A percentile compares a stretch with the other conserved stretches of the same genome.
These are phyloP conservation scores for Ulota crispa DNA, from an alignment of 225 moss, liverwort and hornwort species.

Conservation along the genomic window DNA sequence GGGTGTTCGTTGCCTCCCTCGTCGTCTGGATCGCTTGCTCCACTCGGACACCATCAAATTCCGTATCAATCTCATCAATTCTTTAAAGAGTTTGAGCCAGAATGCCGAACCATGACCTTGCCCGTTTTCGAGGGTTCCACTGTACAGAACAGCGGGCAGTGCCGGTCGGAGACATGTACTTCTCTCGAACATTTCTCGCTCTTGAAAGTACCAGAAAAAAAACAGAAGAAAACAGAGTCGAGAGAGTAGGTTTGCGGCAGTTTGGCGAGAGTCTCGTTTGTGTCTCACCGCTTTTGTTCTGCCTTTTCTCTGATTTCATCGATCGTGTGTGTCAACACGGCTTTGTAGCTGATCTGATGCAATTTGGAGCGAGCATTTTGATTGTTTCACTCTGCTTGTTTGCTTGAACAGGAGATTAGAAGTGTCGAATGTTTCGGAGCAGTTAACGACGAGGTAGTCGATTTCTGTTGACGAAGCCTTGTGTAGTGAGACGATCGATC, in stretches of 20 bases:
- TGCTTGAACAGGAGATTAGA: background rate
- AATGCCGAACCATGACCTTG: background rate
- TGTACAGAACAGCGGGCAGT: background rate
- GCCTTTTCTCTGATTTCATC: background rate
- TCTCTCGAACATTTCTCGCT: background rate
- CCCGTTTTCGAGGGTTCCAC: background rate
- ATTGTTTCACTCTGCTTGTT: background rate
- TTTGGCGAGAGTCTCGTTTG: background rate
- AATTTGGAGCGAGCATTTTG: background rate
- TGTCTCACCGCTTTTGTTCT: background rate
- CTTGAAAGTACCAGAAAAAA: background rate
- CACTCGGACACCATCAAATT: background rate
- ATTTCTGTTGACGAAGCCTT: constrained; percentile 1
- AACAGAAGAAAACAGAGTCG: background rate
- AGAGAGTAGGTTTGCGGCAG: background rate
- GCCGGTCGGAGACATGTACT: constrained; percentile 9
- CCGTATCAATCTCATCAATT: background rate
- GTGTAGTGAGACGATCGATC: background rate
- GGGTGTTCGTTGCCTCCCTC: background rate
- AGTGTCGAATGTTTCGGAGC: background rate
- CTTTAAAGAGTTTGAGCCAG: background rate
- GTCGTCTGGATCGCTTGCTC: background rate
- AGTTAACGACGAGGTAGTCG: background rate
- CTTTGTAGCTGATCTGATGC: too few species aligned
- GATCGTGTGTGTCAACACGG: background rate